Evolutionary conservation across 805 yeast genomes (phyloP), one percentile per base, ranked within the genome.

Genomic region (Teunomyces pallodes): DNA sequence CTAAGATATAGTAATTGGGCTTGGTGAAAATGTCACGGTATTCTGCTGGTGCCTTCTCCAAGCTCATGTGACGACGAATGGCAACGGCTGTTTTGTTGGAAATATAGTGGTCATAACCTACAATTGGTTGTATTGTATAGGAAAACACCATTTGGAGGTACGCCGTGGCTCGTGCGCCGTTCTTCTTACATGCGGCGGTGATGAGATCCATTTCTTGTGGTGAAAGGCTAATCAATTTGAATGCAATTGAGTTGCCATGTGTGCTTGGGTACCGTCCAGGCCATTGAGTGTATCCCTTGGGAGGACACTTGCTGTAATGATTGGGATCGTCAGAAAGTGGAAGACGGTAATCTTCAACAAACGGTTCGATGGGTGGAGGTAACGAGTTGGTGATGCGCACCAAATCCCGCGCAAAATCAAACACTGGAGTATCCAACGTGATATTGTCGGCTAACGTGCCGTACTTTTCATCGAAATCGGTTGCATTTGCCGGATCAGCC

Each of bases 331-430:
- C 62, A 9, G 62, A 46, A 45, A 63, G 64, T 43, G 67, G 73
- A 8, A 61, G 17, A 4, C 54, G 55, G 30, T 58, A 57, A 35
- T 58, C 60, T 10, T 61, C 64, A 45, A 70, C 49, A 39, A 58
- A 61, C 42, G 54, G 45, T 38, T 72, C 77, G 14, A 68, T 53
- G 3, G 75, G 68, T 3, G 71, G 70, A 1, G 73, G 72, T 27
- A 72, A 55, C 1, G 69, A 61, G 42, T 64, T 48, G n/a, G 47
- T 54, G 10, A 69, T 20, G 9, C 48, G 48, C 10, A 45, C 9
- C 16, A 14, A 31, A 46, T 70, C 75, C 1, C 43, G 17, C 1
- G 45, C 46, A 28, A 41, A 58, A 28, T 62, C 54, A 48, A 69
- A 69, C 0, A 70, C 9, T 6, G 48, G 51, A 2, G 57, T 30